Base-by-base conservation (phyloP, 441 rosid species). In the Aquilaria agallochum region DNA sequence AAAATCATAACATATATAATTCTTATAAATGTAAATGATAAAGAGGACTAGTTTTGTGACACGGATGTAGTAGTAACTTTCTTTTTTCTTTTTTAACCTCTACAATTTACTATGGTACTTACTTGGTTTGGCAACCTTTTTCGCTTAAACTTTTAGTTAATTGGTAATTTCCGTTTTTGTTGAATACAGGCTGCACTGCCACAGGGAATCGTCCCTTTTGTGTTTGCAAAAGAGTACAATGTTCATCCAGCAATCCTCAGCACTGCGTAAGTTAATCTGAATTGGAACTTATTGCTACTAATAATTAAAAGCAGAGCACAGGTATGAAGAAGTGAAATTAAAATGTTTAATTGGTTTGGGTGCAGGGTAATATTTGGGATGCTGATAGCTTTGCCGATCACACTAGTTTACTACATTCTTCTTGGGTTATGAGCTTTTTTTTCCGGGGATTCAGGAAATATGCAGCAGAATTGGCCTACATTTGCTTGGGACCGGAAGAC, bases 291-390 rank as follows among this genome's bases (percentile, higher is more conserved):
- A n/a, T 32, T 44, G 49, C 14, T 12, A 10, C 7, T 45, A 27
- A 14, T 6, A 27, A 58, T 2, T 10, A 20, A 44, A 50, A 7
- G 12, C 2, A 5, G 15, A 50, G 20, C 33, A 11, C 33, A 50
- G 3, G 15, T 20, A 4, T 36, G 30, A n/a, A 36, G 11, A 50
- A 11, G 11, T 45, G 32, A 48, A 58, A 63, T 62, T 20, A 20
- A 20, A 20, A 20, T 20, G 27, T 20, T 20, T 20, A 20, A 20
- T 20, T 20, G 27, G 27, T 20, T 20, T 20, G 54, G 50, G 61
- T 74, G 76, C 79, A 85, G 91, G 82, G 91, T 85, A 20, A 85
- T 85, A 66, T 85, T 85, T 65, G 91, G 91, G 50, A 85, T 85
- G 91, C 65, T 85, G 76, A 83, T 85, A 77, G 91, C 91, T 0